Percentiles rank a stretch among this genome's conserved stretches.
Evolutionary conservation across 805 yeast genomes (phyloP).

Genomic region (Lipomyces mesembrius): DNA sequence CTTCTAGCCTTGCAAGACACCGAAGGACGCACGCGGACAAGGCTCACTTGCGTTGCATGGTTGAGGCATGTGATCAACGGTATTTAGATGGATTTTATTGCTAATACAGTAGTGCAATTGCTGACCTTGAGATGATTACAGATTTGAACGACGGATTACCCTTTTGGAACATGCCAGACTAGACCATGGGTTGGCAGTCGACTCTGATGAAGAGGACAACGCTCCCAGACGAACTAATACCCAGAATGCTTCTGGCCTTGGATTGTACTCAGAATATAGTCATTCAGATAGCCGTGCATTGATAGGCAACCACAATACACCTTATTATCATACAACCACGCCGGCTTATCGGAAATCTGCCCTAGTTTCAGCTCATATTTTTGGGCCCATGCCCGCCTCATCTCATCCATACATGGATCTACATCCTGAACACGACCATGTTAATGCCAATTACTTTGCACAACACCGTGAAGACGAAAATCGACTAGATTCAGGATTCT

Average conservation of each 20-base stretch:
- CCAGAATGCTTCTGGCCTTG: neutral
- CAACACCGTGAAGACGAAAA: slow-evolving; percentile 1
- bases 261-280: neutral
- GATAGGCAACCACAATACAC: neutral
- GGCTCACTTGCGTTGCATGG: slow-evolving; percentile 11
- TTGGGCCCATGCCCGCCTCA: neutral
- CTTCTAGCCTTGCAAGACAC: slow-evolving; percentile 72
- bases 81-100: neutral
- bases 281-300: neutral
- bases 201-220: neutral
- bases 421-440: neutral
- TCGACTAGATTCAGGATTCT: neutral
- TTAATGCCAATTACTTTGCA: neutral
- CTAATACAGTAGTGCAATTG: neutral
- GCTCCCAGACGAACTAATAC: neutral
- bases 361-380: neutral
- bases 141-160: slow-evolving; percentile 2
- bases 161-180: slow-evolving; percentile 10
- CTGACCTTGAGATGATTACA: neutral
- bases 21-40: slow-evolving; percentile 60
- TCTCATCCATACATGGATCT: neutral
- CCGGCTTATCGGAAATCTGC: neutral
- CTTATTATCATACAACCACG: neutral
- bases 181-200: slow-evolving; percentile 6
- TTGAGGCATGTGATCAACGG: slow-evolving; percentile 7